phyloP scores from a whole-genome alignment of 805 yeast genomes.

The Yarrowia divulgata region DNA sequence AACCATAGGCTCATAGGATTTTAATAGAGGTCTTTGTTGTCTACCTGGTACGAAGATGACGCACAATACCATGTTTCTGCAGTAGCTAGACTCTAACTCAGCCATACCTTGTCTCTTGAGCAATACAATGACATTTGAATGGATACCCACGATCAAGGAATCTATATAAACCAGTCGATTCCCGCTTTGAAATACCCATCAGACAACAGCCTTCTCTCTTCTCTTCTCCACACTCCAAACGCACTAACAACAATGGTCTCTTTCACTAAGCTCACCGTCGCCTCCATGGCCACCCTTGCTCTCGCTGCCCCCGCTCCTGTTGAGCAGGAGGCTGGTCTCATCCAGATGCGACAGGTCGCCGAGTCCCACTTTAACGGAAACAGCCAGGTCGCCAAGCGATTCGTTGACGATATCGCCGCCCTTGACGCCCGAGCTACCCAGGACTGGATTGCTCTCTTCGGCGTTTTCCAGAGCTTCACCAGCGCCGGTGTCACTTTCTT shows the following conservation, averaged over 20 bases:
- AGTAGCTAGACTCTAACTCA: constrained; percentile 18
- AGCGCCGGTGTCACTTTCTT: constrained; percentile 31
- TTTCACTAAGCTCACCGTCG: constrained; percentile 30
- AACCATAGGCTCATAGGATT: background rate
- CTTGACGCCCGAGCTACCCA: constrained; percentile 35
- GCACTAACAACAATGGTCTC: constrained; percentile 29
- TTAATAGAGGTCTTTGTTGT: background rate
- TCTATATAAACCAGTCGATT: constrained; percentile 7
- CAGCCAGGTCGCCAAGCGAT: constrained; percentile 29
- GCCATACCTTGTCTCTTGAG: constrained; percentile 9
- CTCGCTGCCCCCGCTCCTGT: constrained; percentile 38
- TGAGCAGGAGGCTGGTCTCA: constrained; percentile 32
- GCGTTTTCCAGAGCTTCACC: constrained; percentile 36
- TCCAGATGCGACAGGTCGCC: constrained; percentile 27
- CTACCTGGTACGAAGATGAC: background rate
- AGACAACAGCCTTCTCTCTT: background rate
- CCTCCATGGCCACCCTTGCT: constrained; percentile 32
- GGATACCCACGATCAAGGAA: background rate
- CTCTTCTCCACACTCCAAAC: constrained; percentile 12
- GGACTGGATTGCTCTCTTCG: constrained; percentile 32
- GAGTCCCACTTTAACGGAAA: constrained; percentile 12
- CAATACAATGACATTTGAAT: constrained; percentile 6
- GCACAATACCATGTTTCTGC: background rate
- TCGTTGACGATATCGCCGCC: constrained; percentile 17
- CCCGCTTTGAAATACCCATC: background rate